Percentiles rank a stretch among this genome's conserved stretches.
These are phyloP conservation scores for Diplodia scrobiculata DNA, from an alignment of 2,329 filamentous ascomycete genomes.

Conservation along the genomic window DNA sequence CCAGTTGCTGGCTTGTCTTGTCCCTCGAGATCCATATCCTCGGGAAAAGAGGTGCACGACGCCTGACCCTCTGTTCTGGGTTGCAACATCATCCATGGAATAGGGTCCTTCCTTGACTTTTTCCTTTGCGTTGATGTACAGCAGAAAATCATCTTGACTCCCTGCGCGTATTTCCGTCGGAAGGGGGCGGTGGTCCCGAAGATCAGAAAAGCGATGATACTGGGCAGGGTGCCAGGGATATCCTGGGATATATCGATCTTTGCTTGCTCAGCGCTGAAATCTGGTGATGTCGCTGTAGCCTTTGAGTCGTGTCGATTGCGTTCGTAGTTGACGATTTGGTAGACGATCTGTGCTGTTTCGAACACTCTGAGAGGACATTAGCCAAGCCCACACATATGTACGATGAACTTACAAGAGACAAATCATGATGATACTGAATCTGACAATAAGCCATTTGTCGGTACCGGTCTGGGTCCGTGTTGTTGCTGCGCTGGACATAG, in stretches of 20 bases:
- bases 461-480: neutral
- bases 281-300: neutral
- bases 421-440: slow-evolving; percentile 27
- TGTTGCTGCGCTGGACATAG: slow-evolving; percentile 9
- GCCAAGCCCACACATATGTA: neutral
- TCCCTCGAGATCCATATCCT: neutral
- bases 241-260: slow-evolving; percentile 13
- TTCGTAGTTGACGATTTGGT: slow-evolving; percentile 23
- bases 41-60: neutral
- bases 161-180: slow-evolving; percentile 6
- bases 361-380: slow-evolving; percentile 16
- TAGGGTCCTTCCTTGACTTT: neutral
- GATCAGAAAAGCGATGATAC: slow-evolving; percentile 20
- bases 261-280: slow-evolving; percentile 20
- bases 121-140: neutral
- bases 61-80: slow-evolving; percentile 7
- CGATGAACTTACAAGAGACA: slow-evolving; percentile 19
- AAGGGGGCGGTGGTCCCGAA: slow-evolving; percentile 25
- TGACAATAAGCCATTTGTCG: slow-evolving; percentile 26
- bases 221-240: slow-evolving; percentile 14
- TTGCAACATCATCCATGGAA: slow-evolving; percentile 19
- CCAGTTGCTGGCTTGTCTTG: neutral
- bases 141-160: neutral
- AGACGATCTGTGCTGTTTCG: slow-evolving; percentile 21
- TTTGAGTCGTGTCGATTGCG: slow-evolving; percentile 4